Evolutionary conservation across 2,329 filamentous ascomycete genomes (phyloP), one percentile per base, ranked within the genome.

Genomic region (Penicillium sp.): DNA sequence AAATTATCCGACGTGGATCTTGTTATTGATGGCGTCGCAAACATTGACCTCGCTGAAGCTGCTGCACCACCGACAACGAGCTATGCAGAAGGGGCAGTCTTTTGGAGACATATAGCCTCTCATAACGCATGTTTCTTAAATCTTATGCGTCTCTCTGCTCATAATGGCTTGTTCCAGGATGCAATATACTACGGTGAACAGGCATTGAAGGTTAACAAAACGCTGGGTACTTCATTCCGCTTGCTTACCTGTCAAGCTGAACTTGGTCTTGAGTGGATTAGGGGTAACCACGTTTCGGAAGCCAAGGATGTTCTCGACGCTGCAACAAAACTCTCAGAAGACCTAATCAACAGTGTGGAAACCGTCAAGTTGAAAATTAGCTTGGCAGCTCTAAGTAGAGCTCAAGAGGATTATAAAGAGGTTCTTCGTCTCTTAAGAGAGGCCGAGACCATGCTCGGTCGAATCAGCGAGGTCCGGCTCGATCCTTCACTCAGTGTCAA

Each of bases 111-210:
- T 20, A 85, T 94, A 7, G 83, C 84, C 26, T 85, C 87, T 1
- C 80, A 97, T 20, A 86, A 91, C 64, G 81, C 83, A 28, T 84
- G 86, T 56, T 77, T 96, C 14, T 74, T 86, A 59, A 86, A 91
- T 57, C 81, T 96, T 3, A 91, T 91, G 0, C 81, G 82, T 3
- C 78, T 96, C 1, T 96, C 92, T 64, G 85, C 88, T 1, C 88
- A 96, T 62, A 83, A 94, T 61, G 94, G 94, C 26, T 83, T 96
- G 73, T 90, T 91, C 61, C 86, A 90, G 59, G 93, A 97, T 69
- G 93, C 93, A 1, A 76, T 93, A 0, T 94, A 92, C 68, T 95
- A 96, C 63, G 87, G 88, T 1, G 88, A 97, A 63, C 89, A 94
- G 64, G 91, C 91, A 0, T 79, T 88, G 54, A 90, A 88, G 65